Percentiles rank a stretch among this genome's conserved stretches.
These are phyloP conservation scores for Verruconis gallopava DNA, from an alignment of 2,329 filamentous ascomycete genomes.

Conservation along the genomic window DNA sequence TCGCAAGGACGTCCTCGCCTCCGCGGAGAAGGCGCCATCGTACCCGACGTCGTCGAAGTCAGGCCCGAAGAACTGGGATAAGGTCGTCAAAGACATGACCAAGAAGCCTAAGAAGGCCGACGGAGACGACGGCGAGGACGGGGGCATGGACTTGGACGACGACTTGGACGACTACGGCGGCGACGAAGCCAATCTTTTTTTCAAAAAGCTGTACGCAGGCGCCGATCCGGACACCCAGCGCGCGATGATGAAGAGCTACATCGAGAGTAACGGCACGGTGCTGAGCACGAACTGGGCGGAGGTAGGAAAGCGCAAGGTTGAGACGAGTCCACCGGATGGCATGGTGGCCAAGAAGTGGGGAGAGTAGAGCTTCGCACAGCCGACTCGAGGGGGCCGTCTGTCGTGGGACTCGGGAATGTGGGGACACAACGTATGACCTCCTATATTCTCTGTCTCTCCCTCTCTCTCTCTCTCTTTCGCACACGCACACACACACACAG, in stretches of 20 bases:
- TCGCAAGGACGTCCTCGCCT: conserved; percentile 5
- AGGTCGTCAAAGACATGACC: conserved; percentile 42
- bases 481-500: too few species aligned
- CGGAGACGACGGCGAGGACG: conserved; percentile 12
- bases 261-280: conserved; percentile 85
- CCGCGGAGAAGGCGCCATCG: conserved; percentile 2
- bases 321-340: conserved; percentile 62
- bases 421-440: too few species aligned
- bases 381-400: too few species aligned
- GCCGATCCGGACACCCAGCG: conserved; percentile 68
- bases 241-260: conserved; percentile 96
- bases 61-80: conserved; percentile 90
- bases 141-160: conserved; percentile 32
- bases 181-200: conserved; percentile 66
- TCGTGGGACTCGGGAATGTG: too few species aligned
- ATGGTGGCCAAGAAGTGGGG: conserved; percentile 63
- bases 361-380: conserved; percentile 10
- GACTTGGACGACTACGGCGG: conserved; percentile 33
- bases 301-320: conserved; percentile 58
- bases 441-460: too few species aligned
- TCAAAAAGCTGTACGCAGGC: conserved; percentile 74
- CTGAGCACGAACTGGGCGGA: conserved; percentile 87
- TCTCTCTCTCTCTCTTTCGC: too few species aligned
- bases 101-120: conserved; percentile 14
- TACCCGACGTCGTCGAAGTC: conserved; percentile 80